Evolutionary conservation across 768 basidiomycete species (phyloP).

Genomic region (Daedaleopsis sinensis): DNA sequence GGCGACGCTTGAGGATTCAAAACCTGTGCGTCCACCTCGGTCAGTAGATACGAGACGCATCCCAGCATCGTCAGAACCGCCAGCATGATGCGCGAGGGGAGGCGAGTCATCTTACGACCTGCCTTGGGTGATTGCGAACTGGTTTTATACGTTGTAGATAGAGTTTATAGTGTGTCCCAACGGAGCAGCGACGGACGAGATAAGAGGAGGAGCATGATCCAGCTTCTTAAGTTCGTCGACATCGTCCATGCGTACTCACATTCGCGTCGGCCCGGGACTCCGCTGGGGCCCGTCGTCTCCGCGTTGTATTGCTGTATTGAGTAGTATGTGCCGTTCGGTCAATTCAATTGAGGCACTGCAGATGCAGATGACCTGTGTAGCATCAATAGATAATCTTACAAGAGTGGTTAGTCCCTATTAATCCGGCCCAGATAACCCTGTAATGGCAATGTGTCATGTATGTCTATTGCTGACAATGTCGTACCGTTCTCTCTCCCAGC

Average conservation of each 20-base stretch:
- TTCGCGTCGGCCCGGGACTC: not conserved
- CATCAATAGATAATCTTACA: not conserved
- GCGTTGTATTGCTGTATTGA: not conserved
- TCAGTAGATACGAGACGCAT: not conserved
- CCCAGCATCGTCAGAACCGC: not conserved
- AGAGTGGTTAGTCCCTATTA: too few relatives aligned
- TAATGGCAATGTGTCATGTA: not conserved
- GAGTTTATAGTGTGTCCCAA: not conserved
- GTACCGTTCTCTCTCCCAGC: conserved; percentile 41
- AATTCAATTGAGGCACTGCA: too few relatives aligned
- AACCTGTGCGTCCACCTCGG: not conserved
- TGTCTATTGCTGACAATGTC: conserved; percentile 2
- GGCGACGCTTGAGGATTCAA: not conserved
- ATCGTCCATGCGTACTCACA: not conserved
- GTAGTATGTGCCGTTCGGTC: not conserved
- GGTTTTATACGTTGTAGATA: not conserved
- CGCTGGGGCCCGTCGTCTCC: not conserved
- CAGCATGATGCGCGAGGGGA: not conserved
- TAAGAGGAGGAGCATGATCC: conserved; percentile 11
- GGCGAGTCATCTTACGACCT: not conserved
- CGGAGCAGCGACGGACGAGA: conserved; percentile 1
- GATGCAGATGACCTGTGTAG: too few relatives aligned
- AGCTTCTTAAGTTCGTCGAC: conserved; percentile 2
- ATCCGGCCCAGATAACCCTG: too few relatives aligned
- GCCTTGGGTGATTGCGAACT: not conserved